Evolutionary conservation across 768 basidiomycete genomes (phyloP), one percentile per base, ranked within the genome.

Genomic region (Russula foetens): DNA sequence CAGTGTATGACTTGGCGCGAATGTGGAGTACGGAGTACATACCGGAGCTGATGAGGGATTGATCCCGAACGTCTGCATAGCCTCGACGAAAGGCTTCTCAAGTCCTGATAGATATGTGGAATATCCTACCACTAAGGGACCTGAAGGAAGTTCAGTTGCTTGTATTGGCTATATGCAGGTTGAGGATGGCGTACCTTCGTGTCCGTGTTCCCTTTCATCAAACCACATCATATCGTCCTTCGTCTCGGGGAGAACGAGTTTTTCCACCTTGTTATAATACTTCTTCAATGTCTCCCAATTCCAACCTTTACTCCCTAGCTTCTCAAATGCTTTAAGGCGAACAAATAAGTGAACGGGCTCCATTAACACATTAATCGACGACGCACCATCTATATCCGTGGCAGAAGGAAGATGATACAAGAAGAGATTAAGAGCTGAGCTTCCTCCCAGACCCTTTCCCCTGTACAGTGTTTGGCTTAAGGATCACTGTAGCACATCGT

Each of bases 381-480:
- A n/a, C 61, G 7, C 24, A 64, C 63, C 66, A 35, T 67, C 56
- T 43, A 67, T 59, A 26, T 67, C 63, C 6, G 58, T 38, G 23
- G 31, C 23, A 11, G 50, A 28, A 15, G 60, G 60, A 57, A 4
- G 66, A n/a, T 59, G 64, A 23, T 17, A 66, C 24, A 23, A 21
- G 35, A 63, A 61, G 33, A 59, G 66, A 38, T 69, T 69, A 28
- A 67, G 48, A 2, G 51, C 44, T 14, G 68, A 69, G 35, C 61
- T 63, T 21, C 69, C 69, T 7, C 69, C 68, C 5, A 69, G 56
- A 12, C 66, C 63, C 61, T 69, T 69, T n/a, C 69, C 69, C 26
- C 69, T 66, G 14, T n/a, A 21, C n/a, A n/a, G n/a, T n/a, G n/a
- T n/a, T n/a, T n/a, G n/a, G n/a, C n/a, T n/a, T 17, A 12, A 23